Evolutionary conservation across 176 grass and related monocot species (phyloP), one percentile per base, ranked within the genome.

Genomic region (Musa beccarii): DNA sequence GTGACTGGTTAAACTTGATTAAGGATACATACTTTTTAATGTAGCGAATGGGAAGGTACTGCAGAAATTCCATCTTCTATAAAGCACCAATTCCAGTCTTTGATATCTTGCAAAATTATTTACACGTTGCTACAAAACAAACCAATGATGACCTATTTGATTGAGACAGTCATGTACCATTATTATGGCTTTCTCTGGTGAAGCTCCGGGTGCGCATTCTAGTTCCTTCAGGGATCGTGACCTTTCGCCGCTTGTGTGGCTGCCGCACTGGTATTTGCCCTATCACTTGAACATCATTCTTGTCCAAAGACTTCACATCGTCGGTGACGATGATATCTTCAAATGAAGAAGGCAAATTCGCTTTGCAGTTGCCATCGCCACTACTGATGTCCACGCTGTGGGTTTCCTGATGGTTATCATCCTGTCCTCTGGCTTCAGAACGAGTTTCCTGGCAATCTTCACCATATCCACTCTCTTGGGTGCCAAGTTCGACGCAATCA

Each of bases 161-260:
- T 28, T 0, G 8, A 28, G 24, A 56, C 0, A 10, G 12, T 55
- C 71, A 23, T 7, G 4, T 54, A 28, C 61, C 73, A 49, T 1
- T 49, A 20, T 54, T 49, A 51, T 54, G 51, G 13, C 54, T 19
- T 49, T 74, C 72, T 55, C 67, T 76, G 1, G 72, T 73, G 15
- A 73, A 85, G 68, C 83, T 90, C 53, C 86, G 76, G n/a, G 81
- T 89, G 29, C 11, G 59, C 76, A 81, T 86, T 74, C 74, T 88
- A 10, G 70, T 61, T 54, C 77, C 75, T 65, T 63, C 69, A 0
- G 73, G 17, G 19, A 9, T 4, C 56, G 68, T 10, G 52, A 85
- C 76, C 86, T 90, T 94, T 11, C 86, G 86, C 22, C 96, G 82
- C 86, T 99, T 99, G 81, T 78, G 69, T 56, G 79, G 59, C 6